A percentile compares a stretch with the other conserved stretches of the same genome.
phyloP scores from a whole-genome alignment of 139 green algal species.

The Asterochloris sp. region DNA sequence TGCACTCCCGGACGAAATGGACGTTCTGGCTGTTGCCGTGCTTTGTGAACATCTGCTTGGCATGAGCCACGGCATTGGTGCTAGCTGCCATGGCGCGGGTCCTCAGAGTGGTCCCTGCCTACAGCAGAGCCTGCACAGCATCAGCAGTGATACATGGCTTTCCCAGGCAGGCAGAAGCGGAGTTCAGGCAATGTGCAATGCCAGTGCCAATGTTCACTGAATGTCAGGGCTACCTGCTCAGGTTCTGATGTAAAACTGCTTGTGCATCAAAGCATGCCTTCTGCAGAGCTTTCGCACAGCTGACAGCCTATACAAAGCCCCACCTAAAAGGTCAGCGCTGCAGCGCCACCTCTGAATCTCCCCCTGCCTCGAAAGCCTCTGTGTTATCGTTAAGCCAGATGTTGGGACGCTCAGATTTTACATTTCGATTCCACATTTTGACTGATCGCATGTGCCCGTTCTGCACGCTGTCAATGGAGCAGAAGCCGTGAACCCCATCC shows the following conservation, averaged over 20 bases:
- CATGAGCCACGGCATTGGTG: slow-evolving; percentile 39
- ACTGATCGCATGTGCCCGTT: background rate
- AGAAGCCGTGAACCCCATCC: background rate
- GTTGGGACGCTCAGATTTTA: background rate
- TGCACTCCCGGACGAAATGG: slow-evolving; percentile 36
- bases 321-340: no score
- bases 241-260: no score
- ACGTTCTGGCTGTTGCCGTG: slow-evolving; percentile 24
- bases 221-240: background rate
- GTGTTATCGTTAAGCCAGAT: background rate
- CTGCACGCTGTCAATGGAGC: background rate
- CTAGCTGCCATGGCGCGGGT: background rate
- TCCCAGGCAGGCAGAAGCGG: background rate
- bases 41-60: slow-evolving; percentile 46
- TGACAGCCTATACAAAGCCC: no score
- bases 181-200: background rate
- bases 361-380: background rate
- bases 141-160: background rate
- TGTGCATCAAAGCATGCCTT: no score
- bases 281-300: no score
- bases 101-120: background rate
- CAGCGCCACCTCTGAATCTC: no score
- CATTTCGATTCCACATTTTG: background rate
- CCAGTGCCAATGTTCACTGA: background rate
- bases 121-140: background rate